Conservation (phyloP, 164 flowering plant species). For the Pachysandra terminalis region DNA sequence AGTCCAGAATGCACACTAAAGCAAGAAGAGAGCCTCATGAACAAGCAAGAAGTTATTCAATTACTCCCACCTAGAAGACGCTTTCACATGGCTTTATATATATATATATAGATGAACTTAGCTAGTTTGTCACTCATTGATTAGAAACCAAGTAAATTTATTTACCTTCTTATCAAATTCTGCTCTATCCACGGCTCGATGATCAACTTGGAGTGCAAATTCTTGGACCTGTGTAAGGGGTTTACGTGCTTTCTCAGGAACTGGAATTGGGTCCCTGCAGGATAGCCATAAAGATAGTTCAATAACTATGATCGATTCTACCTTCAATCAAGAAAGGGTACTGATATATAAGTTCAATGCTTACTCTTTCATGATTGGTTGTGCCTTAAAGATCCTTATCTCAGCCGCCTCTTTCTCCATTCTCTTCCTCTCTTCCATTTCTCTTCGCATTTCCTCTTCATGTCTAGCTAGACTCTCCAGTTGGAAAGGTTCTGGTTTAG, state of each 20-base stretch:
- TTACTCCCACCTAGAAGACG: too few species aligned
- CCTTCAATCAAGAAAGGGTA: too few species aligned
- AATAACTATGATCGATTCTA: too few species aligned
- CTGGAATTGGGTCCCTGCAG: constrained; percentile 91
- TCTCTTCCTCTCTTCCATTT: constrained; percentile 76
- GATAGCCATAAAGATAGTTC: neutral
- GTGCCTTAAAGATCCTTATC: constrained; percentile 82
- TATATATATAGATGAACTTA: too few species aligned
- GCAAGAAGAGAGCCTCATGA: too few species aligned
- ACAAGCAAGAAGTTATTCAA: too few species aligned
- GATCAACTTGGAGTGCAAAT: constrained; percentile 64
- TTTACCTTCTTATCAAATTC: constrained; percentile 83
- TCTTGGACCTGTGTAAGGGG: constrained; percentile 86
- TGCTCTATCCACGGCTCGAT: constrained; percentile 80
- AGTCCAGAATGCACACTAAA: too few species aligned
- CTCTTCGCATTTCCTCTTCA: constrained; percentile 84
- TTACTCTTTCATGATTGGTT: constrained; percentile 80
- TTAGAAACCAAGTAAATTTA: neutral
- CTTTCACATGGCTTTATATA: too few species aligned
- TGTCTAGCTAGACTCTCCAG: constrained; percentile 88
- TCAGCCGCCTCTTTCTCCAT: constrained; percentile 70
- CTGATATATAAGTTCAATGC: constrained; percentile 6
- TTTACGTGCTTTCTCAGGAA: constrained; percentile 72
- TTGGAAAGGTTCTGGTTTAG: constrained; percentile 87
- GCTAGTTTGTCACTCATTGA: too few species aligned